Base-by-base conservation (phyloP, 2,329 filamentous ascomycete species). In the Elsinoe fawcettii region DNA sequence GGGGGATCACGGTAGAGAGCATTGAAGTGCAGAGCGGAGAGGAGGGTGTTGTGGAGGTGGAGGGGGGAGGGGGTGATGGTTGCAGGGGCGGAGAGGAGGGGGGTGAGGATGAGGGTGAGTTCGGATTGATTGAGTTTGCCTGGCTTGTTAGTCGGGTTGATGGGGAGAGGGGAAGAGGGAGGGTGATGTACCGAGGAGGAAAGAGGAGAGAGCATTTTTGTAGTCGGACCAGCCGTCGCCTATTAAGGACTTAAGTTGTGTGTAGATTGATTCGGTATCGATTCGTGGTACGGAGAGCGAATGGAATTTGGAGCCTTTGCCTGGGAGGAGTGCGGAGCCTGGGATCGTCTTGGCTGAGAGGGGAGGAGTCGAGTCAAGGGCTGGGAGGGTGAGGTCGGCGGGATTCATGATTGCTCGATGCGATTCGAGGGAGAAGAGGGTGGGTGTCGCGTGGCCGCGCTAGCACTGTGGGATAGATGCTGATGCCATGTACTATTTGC, bases 201-300 rank as follows among this genome's bases (percentile, higher is more conserved):
- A 85, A 14, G 76, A 71, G 43, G 75, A 76, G 14, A 82, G 73
- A 3, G 79, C 73, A 56, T 80, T 77, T 66, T 84, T 84, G 64
- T 86, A 86, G 47, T 76, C 75, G 14, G 73, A 71, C 81, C 81
- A 85, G 62, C 79, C 74, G 58, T 83, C 80, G 59, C 77, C 79
- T 59, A 85, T 77, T 18, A 77, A 76, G 53, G 74, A 72, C 66
- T 85, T 85, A 56, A 86, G 73, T 60, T 81, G 77, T 8, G 79
- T 77, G 65, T 85, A 85, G 53, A 83, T 73, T 23, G 81, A 80
- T 66, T 85, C 83, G 54, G 84, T 70, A 63, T 85, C 82, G 57
- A 85, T 75, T 60, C 83, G 79, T 62, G 80, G 81, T 22, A 80
- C 77, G n/a, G 75, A 75, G 54, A 75, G 75, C 6, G 54, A n/a